Percentiles rank a stretch among this genome's conserved stretches.
phyloP scores from a whole-genome alignment of 129 eudicot genomes.

The Calendula officinalis region DNA sequence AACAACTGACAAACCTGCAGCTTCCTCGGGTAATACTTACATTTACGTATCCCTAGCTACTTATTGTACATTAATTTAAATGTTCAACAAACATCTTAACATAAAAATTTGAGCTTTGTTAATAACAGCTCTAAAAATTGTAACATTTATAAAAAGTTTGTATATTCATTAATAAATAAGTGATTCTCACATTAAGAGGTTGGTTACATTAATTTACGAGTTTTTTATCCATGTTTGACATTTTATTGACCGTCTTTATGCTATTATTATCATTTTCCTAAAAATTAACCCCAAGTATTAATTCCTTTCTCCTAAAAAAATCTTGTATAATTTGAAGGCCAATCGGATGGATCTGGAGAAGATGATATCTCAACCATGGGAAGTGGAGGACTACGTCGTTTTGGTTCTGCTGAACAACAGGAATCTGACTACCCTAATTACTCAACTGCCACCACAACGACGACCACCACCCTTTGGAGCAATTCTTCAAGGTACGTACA shows the following conservation, averaged over 20 bases:
- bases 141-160: too few relatives aligned
- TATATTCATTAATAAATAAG: too few relatives aligned
- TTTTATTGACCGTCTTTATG: not conserved
- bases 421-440: slow-evolving; percentile 51
- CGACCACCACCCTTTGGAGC: slow-evolving; percentile 58
- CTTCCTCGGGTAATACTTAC: slow-evolving; percentile 68
- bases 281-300: too few relatives aligned
- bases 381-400: slow-evolving; percentile 37
- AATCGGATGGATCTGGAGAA: slow-evolving; percentile 85
- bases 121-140: too few relatives aligned
- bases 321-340: slow-evolving; percentile 49
- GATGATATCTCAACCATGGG: slow-evolving; percentile 72
- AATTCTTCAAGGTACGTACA: slow-evolving; percentile 62
- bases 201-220: not conserved
- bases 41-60: slow-evolving; percentile 2
- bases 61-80: not conserved
- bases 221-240: not conserved
- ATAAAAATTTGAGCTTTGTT: too few relatives aligned
- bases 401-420: slow-evolving; percentile 44
- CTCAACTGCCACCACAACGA: slow-evolving; percentile 31
- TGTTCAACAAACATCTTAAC: not conserved
- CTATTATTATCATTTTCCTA: not conserved
- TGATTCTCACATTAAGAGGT: not conserved
- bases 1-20: slow-evolving; percentile 91
- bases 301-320: too few relatives aligned